Evolutionary conservation across 805 yeast species (phyloP), one percentile per base, ranked within the genome.

Genomic region (Nakazawaea wyomingensis): DNA sequence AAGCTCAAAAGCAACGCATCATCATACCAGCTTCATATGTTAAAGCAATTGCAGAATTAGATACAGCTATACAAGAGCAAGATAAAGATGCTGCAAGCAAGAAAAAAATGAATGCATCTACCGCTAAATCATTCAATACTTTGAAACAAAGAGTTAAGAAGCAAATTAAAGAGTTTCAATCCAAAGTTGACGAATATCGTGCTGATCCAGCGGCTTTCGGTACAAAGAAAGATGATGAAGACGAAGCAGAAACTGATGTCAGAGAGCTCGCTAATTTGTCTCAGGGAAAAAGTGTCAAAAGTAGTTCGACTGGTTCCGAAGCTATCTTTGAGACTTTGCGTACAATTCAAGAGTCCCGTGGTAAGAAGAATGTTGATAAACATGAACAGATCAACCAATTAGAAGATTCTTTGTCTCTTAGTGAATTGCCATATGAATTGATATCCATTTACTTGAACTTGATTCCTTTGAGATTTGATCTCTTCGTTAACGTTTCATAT

Each of bases 341-440:
- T 60, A 64, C 78, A 43, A 80, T 93, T 45, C 69, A 85, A 47
- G 98, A 93, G 64, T 74, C 89, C 39, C 82, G 99, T 68, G 99
- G 99, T 71, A 90, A 90, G 73, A 91, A 87, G 72, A 89, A 87
- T 62, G 84, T 88, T 49, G 96, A 91, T 62, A 78, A 82, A 50
- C 62, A 60, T 49, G 95, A 86, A 62, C 96, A 91, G 64, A 78
- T 89, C 50, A 66, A 68, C 44, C 69, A 74, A 35, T 71, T 93
- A 57, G 96, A 85, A 66, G 71, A 69, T 37, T 69, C 86, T 49
- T 53, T 74, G 38, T 55, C 65, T 9, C 71, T 82, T 44, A 68
- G 76, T 9, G 64, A 68, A 34, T 57, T 70, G 20, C 75, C 87
- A 22, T 93, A 85, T 64, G 95, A 93, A 68, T 69, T 71, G 50